These are phyloP conservation scores for Trichosporon ovoides DNA, from an alignment of 1,284 basidiomycete genomes.

Conservation along the genomic window DNA sequence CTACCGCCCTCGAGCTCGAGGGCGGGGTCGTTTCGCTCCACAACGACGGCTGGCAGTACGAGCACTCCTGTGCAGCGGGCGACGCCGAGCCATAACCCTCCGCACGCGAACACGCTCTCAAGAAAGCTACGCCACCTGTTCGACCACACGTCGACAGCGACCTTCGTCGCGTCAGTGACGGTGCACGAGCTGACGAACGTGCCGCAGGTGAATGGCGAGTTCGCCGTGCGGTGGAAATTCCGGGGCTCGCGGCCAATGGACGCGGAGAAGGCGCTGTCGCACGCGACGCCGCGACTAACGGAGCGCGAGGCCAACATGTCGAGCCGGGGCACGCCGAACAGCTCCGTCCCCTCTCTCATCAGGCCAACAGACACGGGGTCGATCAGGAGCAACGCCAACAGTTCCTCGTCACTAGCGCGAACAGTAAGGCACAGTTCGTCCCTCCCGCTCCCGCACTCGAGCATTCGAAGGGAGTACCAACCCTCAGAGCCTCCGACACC, in stretches of 20 bases:
- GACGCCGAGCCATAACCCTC: not conserved
- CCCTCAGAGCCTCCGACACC: constrained; percentile 1
- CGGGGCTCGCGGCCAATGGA: constrained; percentile 30
- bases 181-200: constrained; percentile 42
- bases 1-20: not conserved
- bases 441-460: not conserved
- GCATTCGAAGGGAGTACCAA: not conserved
- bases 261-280: constrained; percentile 9
- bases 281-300: constrained; percentile 9
- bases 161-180: constrained; percentile 31
- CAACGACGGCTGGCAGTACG: not conserved
- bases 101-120: constrained; percentile 1
- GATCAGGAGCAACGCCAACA: not conserved
- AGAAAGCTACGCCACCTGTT: constrained; percentile 29
- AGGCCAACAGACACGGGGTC: not conserved
- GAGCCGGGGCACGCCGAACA: not conserved
- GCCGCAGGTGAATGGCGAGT: constrained; percentile 39
- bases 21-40: not conserved
- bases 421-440: not conserved
- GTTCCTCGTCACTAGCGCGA: not conserved
- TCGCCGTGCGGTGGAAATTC: constrained; percentile 40
- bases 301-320: not conserved
- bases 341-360: not conserved
- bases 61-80: not conserved
- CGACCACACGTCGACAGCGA: constrained; percentile 26